phyloP scores from a whole-genome alignment of 495 filamentous ascomycete genomes.

The Aspergillus cavernicola region DNA sequence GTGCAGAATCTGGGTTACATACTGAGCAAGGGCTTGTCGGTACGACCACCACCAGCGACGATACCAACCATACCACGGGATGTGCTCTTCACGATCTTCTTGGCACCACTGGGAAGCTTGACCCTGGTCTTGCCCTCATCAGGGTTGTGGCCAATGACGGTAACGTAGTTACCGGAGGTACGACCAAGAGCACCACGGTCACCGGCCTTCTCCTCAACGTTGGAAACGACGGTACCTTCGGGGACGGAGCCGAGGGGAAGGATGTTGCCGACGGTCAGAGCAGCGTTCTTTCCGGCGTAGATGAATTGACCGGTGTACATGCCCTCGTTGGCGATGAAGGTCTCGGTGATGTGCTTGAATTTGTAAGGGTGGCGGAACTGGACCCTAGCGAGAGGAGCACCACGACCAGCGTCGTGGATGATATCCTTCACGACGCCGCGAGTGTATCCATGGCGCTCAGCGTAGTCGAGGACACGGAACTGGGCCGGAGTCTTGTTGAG shows the following conservation, averaged over 20 bases:
- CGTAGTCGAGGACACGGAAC: slow-evolving; percentile 92
- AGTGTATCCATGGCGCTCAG: slow-evolving; percentile 94
- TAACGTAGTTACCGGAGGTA: slow-evolving; percentile 99
- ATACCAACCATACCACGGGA: slow-evolving; percentile 99
- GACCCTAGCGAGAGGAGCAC: slow-evolving; percentile 94
- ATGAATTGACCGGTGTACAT: slow-evolving; percentile 99
- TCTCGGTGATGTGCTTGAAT: slow-evolving; percentile 87
- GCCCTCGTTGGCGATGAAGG: slow-evolving; percentile 99
- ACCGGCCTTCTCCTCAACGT: slow-evolving; percentile 98
- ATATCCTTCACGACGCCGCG: slow-evolving; percentile 98
- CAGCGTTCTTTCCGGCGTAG: slow-evolving; percentile 98
- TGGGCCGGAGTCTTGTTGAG: slow-evolving; percentile 89
- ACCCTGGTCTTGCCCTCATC: slow-evolving; percentile 99
- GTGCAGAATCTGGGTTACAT: slow-evolving; percentile 12
- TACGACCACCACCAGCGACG: slow-evolving; percentile 97
- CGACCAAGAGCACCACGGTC: slow-evolving; percentile 94
- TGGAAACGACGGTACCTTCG: slow-evolving; percentile 97
- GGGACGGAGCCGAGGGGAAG: slow-evolving; percentile 90
- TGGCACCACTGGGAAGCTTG: slow-evolving; percentile 97
- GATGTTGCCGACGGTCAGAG: slow-evolving; percentile 92
- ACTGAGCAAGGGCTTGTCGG: slow-evolving; percentile 95
- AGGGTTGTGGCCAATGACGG: slow-evolving; percentile 96
- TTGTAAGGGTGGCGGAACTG: slow-evolving; percentile 91
- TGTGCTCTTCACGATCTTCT: slow-evolving; percentile 93
- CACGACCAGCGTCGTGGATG: slow-evolving; percentile 97